A percentile compares a stretch with the other conserved stretches of the same genome.
Conservation (phyloP, 331 rosid genomes). For the Dryas integrifolia region DNA sequence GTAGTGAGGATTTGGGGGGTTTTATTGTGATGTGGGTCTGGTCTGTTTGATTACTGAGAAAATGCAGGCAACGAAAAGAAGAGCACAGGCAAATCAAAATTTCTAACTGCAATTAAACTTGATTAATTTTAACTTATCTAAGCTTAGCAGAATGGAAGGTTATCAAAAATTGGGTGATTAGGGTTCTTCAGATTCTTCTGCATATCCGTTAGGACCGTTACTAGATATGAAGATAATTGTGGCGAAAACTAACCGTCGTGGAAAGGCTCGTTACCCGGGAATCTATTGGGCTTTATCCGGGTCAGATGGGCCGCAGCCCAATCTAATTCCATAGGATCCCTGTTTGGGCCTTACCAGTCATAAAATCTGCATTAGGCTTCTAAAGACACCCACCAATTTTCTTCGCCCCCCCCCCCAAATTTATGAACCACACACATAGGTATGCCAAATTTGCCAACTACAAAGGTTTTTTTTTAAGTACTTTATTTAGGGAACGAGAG, state of each 20-base stretch:
- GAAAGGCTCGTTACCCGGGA: too few relatives aligned
- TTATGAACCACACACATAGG: too few relatives aligned
- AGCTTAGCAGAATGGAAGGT: background rate
- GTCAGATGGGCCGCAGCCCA: background rate
- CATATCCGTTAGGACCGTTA: background rate
- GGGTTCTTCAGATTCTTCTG: background rate
- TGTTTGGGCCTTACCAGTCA: too few relatives aligned
- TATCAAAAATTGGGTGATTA: background rate
- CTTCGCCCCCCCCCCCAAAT: too few relatives aligned
- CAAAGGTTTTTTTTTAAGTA: too few relatives aligned
- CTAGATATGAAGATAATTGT: background rate
- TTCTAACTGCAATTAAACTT: background rate
- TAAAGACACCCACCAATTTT: too few relatives aligned
- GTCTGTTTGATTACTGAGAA: slow-evolving; percentile 10
- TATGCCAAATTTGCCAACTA: too few relatives aligned
- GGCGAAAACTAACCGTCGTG: too few relatives aligned
- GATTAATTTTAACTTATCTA: background rate
- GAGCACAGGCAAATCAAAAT: background rate
- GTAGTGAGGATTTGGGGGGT: too few relatives aligned
- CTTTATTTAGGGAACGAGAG: too few relatives aligned
- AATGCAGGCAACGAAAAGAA: background rate
- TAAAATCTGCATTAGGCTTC: too few relatives aligned
- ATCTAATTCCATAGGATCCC: too few relatives aligned
- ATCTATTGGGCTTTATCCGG: background rate
- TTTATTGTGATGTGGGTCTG: background rate